These are phyloP conservation scores for Neopestalotiopsis sp. DNA, from an alignment of 2,329 filamentous ascomycete genomes.

Conservation along the genomic window DNA sequence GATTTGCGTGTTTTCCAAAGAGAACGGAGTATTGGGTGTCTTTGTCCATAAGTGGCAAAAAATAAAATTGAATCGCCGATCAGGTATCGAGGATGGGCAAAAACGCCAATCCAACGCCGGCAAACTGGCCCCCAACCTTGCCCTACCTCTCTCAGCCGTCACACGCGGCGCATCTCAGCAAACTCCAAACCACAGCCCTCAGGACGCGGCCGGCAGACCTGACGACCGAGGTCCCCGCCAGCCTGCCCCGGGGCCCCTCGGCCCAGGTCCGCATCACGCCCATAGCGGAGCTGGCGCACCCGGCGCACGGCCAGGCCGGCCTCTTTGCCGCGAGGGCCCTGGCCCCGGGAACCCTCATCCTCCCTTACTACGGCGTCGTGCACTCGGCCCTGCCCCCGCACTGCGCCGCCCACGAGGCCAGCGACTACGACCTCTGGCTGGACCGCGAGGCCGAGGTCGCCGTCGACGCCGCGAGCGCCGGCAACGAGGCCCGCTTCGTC, in stretches of 20 bases:
- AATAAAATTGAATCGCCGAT: no score
- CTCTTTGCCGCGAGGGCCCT: conserved; percentile 64
- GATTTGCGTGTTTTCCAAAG: no score
- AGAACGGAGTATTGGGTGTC: no score
- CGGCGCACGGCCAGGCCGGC: conserved; percentile 62
- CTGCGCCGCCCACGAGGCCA: conserved; percentile 43
- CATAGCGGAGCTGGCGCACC: conserved; percentile 57
- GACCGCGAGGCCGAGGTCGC: conserved; percentile 61
- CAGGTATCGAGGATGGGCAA: conserved; percentile 29
- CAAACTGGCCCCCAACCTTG: conserved; percentile 62
- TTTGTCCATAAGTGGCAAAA: no score
- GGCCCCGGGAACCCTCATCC: conserved; percentile 57
- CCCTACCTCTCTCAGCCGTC: conserved; percentile 57
- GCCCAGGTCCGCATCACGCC: conserved; percentile 57
- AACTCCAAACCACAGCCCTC: conserved; percentile 45
- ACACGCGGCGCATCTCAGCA: conserved; percentile 51
- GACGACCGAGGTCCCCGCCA: conserved; percentile 36
- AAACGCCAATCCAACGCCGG: conserved; percentile 41
- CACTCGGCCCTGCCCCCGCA: conserved; percentile 46
- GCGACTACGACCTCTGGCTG: conserved; percentile 70
- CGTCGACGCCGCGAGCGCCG: conserved; percentile 61
- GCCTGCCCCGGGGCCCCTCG: conserved; percentile 48
- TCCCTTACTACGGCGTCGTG: conserved; percentile 66
- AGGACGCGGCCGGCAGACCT: conserved; percentile 37
- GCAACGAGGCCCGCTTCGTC: conserved; percentile 70